These are phyloP conservation scores for Raffaelea ambrosiae DNA, from an alignment of 2,329 filamentous ascomycete genomes.

Conservation along the genomic window DNA sequence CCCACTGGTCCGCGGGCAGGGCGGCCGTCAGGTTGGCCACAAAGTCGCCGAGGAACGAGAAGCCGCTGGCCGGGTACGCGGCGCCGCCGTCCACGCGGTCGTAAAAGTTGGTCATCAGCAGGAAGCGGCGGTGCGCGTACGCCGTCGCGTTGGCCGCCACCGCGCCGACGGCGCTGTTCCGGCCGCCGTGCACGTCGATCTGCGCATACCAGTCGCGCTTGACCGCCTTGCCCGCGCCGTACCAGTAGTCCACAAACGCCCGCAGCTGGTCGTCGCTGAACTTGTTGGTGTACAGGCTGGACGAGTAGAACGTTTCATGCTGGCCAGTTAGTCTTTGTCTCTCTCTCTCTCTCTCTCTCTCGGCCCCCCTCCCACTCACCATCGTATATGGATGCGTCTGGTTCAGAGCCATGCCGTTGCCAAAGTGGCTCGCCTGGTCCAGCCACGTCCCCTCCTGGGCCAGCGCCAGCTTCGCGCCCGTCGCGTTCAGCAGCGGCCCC, in stretches of 20 bases:
- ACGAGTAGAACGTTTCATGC: constrained; percentile 34
- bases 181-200: constrained; percentile 24
- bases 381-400: constrained; percentile 21
- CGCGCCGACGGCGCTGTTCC: constrained; percentile 26
- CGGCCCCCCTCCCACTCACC: constrained; percentile 6
- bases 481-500: constrained; percentile 24
- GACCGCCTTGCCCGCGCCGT: constrained; percentile 24
- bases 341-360: not conserved
- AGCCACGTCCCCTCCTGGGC: constrained; percentile 21
- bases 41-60: constrained; percentile 31
- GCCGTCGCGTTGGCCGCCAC: constrained; percentile 19
- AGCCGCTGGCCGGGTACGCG: constrained; percentile 26
- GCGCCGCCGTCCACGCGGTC: constrained; percentile 21
- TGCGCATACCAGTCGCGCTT: constrained; percentile 21
- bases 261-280: constrained; percentile 25
- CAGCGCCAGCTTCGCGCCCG: constrained; percentile 22
- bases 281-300: constrained; percentile 29
- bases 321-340: constrained; percentile 10
- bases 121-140: constrained; percentile 32
- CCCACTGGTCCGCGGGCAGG: constrained; percentile 27
- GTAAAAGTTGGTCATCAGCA: constrained; percentile 42
- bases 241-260: constrained; percentile 31
- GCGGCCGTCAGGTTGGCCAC: constrained; percentile 22
- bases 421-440: constrained; percentile 23
- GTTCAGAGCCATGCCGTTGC: constrained; percentile 20